These are phyloP conservation scores for Telopea speciosissima DNA, from an alignment of 177 flowering plant genomes.

Conservation along the genomic window DNA sequence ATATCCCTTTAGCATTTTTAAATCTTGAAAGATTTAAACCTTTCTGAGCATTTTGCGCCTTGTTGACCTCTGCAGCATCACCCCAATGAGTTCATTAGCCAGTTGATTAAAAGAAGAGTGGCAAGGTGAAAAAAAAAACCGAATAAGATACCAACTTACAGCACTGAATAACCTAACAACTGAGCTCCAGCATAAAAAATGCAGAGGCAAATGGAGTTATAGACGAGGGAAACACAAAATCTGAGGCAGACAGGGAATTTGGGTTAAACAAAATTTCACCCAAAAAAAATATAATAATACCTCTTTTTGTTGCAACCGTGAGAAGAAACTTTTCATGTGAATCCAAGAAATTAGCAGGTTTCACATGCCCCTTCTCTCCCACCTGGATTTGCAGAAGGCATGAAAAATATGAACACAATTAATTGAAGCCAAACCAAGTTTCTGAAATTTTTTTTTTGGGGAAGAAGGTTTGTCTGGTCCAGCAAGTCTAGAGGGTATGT, in stretches of 20 bases:
- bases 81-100: not conserved
- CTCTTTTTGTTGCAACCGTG: conserved; percentile 96
- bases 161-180: conserved; percentile 64
- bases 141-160: conserved; percentile 49
- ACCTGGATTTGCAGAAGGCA: conserved; percentile 27
- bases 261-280: not conserved
- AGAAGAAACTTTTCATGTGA: conserved; percentile 81
- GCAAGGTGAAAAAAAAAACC: not conserved
- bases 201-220: conserved; percentile 14
- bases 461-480: no score
- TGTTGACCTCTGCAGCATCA: conserved; percentile 58
- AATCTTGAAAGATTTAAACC: conserved; percentile 62
- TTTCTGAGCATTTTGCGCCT: conserved; percentile 82
- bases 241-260: conserved; percentile 4
- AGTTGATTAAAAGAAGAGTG: not conserved
- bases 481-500: no score
- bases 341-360: conserved; percentile 67
- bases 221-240: conserved; percentile 11
- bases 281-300: conserved; percentile 23
- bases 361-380: conserved; percentile 79
- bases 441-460: no score
- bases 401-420: not conserved
- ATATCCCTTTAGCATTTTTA: conserved; percentile 79
- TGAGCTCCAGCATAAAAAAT: conserved; percentile 39
- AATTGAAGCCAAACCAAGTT: not conserved